Evolutionary conservation across 192 early-diverging fungal species (phyloP).

Genomic region (Phlyctochytrium bullatum): DNA sequence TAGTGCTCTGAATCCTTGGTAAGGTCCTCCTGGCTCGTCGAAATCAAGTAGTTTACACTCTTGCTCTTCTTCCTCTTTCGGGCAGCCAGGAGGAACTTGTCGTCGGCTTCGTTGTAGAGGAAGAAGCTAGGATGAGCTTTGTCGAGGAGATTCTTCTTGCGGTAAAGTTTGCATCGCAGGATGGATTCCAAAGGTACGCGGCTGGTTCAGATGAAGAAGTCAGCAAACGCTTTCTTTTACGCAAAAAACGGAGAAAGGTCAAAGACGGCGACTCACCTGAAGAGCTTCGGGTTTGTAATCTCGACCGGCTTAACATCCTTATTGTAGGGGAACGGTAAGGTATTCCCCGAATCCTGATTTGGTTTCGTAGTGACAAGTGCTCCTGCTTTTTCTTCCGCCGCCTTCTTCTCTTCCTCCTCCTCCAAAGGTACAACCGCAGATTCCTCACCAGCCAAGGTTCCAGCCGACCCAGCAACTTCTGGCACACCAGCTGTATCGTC

Average conservation of each 20-base stretch:
- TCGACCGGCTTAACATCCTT: background rate
- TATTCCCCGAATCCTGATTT: background rate
- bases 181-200: constrained; percentile 25
- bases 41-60: constrained; percentile 57
- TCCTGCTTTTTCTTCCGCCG: constrained; percentile 1
- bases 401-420: constrained; percentile 16
- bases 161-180: constrained; percentile 50
- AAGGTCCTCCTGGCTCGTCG: constrained; percentile 47
- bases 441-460: constrained; percentile 4
- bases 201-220: background rate
- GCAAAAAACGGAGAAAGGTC: background rate
- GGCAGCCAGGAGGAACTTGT: constrained; percentile 54
- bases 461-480: background rate
- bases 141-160: constrained; percentile 54
- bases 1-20: constrained; percentile 59
- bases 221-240: background rate
- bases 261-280: constrained; percentile 25
- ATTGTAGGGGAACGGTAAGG: background rate
- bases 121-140: constrained; percentile 53
- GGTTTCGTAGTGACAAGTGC: background rate
- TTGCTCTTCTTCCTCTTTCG: constrained; percentile 53
- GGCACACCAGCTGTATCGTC: background rate
- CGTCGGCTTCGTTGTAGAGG: constrained; percentile 58
- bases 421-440: constrained; percentile 7
- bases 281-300: constrained; percentile 18